phyloP scores from a whole-genome alignment of 2,329 filamentous ascomycete species.

The Phialocephala subalpina region DNA sequence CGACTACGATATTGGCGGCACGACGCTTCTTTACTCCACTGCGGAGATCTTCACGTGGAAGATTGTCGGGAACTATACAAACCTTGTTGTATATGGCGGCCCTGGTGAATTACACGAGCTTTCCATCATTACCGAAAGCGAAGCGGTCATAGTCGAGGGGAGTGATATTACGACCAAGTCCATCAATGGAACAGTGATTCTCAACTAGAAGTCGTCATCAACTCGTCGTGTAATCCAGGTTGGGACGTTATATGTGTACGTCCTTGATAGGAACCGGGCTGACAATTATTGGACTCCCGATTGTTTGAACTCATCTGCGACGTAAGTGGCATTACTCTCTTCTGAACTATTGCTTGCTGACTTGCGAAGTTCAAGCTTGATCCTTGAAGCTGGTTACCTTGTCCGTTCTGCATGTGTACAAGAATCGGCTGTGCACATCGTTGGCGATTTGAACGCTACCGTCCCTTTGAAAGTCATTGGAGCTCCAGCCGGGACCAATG shows the following conservation, averaged over 20 bases:
- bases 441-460: constrained; percentile 77
- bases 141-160: constrained; percentile 43
- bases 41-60: constrained; percentile 78
- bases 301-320: constrained; percentile 48
- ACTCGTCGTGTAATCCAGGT: constrained; percentile 61
- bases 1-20: constrained; percentile 69
- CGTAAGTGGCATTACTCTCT: constrained; percentile 48
- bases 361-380: too few relatives aligned
- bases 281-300: constrained; percentile 76
- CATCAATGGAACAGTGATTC: constrained; percentile 53
- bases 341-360: too few relatives aligned
- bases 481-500: constrained; percentile 58
- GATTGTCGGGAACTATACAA: constrained; percentile 63
- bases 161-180: constrained; percentile 42
- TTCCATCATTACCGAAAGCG: constrained; percentile 51
- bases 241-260: constrained; percentile 43
- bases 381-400: constrained; percentile 71
- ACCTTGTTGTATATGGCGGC: constrained; percentile 70
- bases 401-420: constrained; percentile 65
- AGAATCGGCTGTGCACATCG: constrained; percentile 65
- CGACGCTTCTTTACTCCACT: constrained; percentile 70
- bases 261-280: constrained; percentile 66
- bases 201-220: constrained; percentile 63
- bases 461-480: constrained; percentile 74
- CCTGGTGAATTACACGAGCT: constrained; percentile 70